A percentile compares a stretch with the other conserved stretches of the same genome.
Conservation (phyloP, 2,329 filamentous ascomycete species). For the Phialemoniopsis sp. region DNA sequence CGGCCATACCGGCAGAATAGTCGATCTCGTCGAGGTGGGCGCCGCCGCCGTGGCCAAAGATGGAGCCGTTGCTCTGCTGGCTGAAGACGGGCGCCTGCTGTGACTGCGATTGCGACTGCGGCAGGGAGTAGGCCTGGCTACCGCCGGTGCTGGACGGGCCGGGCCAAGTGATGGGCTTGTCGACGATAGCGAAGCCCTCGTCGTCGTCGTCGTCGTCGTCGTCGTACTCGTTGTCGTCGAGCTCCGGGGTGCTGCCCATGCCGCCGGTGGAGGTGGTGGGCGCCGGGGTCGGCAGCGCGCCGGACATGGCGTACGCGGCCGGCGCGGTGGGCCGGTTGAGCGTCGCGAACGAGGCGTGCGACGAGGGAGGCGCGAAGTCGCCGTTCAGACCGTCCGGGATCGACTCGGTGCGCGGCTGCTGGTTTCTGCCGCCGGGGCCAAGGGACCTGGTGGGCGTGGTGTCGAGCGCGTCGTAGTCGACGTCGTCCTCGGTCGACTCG, state of each 20-base stretch:
- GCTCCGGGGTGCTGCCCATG: slow-evolving; percentile 15
- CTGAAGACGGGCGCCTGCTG: no score
- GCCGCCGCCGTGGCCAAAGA: no score
- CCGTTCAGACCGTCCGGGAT: no score
- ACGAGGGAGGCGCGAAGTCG: neutral
- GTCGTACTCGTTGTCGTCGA: slow-evolving; percentile 19
- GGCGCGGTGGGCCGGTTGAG: slow-evolving; percentile 9
- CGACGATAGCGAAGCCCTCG: slow-evolving; percentile 24
- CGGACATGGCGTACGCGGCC: slow-evolving; percentile 4
- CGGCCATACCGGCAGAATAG: no score
- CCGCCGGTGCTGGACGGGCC: slow-evolving; percentile 5
- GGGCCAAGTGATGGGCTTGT: slow-evolving; percentile 30
- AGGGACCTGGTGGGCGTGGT: slow-evolving; percentile 9
- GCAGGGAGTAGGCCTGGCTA: slow-evolving; percentile 4
- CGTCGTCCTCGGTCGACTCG: slow-evolving; percentile 6
- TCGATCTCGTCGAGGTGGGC: no score
- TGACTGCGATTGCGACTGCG: neutral
- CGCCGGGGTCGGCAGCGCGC: slow-evolving; percentile 1
- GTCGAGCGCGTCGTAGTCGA: slow-evolving; percentile 24
- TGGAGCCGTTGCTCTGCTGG: no score
- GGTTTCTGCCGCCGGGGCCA: no score
- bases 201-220: slow-evolving; percentile 18
- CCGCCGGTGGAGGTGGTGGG: no score
- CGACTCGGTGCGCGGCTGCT: no score
- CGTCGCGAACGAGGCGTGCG: slow-evolving; percentile 5